phyloP scores from a whole-genome alignment of 1,139 yeast genomes.

The Yamadazyma mexicana region DNA sequence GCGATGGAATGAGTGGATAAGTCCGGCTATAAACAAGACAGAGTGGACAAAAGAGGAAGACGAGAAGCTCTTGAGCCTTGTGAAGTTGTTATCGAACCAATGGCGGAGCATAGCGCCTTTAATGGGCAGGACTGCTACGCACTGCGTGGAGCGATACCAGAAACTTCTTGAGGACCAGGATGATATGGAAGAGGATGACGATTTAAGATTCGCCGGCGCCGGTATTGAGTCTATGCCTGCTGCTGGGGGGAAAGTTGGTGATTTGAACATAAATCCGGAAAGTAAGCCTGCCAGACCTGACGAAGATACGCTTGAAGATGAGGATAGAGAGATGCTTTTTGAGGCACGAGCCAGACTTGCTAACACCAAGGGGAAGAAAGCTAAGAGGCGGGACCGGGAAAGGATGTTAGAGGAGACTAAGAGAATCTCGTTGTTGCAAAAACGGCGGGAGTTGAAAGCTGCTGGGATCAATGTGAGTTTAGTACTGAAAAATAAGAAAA shows the following conservation, averaged over 20 bases:
- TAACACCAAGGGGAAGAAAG: slow-evolving; percentile 93
- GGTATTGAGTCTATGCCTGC: slow-evolving; percentile 56
- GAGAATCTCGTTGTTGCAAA: slow-evolving; percentile 74
- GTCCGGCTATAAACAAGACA: slow-evolving; percentile 63
- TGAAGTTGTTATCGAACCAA: slow-evolving; percentile 80
- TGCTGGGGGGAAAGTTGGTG: slow-evolving; percentile 45
- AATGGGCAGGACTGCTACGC: slow-evolving; percentile 83
- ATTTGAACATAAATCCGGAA: slow-evolving; percentile 71
- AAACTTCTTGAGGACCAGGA: slow-evolving; percentile 60
- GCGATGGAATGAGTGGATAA: slow-evolving; percentile 88
- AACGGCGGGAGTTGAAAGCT: slow-evolving; percentile 79
- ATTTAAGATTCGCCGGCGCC: slow-evolving; percentile 48
- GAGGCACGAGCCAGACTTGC: slow-evolving; percentile 93
- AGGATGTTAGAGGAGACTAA: slow-evolving; percentile 72
- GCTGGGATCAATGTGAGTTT: slow-evolving; percentile 72
- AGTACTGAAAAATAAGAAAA: slow-evolving; percentile 50
- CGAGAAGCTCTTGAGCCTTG: slow-evolving; percentile 63
- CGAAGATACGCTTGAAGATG: slow-evolving; percentile 77
- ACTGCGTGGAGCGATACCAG: slow-evolving; percentile 87
- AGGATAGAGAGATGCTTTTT: slow-evolving; percentile 86
- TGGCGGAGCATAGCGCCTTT: slow-evolving; percentile 88
- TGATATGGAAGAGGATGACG: slow-evolving; percentile 26
- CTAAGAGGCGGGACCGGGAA: slow-evolving; percentile 87
- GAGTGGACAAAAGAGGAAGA: slow-evolving; percentile 83
- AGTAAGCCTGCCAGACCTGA: slow-evolving; percentile 84